A percentile compares a stretch with the other conserved stretches of the same genome.
These are phyloP conservation scores for Pilaira anomala DNA, from an alignment of 192 early-diverging fungal genomes.

Conservation along the genomic window DNA sequence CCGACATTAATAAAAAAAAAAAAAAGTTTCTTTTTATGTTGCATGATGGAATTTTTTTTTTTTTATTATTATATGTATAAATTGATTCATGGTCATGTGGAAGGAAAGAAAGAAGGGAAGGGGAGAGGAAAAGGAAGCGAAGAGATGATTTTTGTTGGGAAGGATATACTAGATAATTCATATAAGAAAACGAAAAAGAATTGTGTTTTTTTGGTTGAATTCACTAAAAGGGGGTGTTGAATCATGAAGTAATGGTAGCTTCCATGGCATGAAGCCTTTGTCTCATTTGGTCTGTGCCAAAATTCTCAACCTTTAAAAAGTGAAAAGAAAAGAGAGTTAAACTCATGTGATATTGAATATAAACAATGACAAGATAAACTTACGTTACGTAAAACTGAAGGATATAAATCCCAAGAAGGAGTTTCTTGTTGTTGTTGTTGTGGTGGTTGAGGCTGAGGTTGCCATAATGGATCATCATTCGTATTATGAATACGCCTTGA, in stretches of 20 bases:
- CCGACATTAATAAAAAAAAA: too few species aligned
- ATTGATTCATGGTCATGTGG: not conserved
- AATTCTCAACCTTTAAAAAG: conserved; percentile 25
- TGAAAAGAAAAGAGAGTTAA: not conserved
- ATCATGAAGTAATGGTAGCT: conserved; percentile 6
- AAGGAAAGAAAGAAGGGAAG: not conserved
- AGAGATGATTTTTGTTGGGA: too few species aligned
- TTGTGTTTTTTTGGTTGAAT: too few species aligned
- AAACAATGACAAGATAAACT: not conserved
- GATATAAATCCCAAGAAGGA: conserved; percentile 28
- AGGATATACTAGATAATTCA: too few species aligned
- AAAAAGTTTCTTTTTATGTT: too few species aligned
- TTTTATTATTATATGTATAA: not conserved
- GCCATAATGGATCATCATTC: conserved; percentile 8
- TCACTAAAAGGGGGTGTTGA: too few species aligned
- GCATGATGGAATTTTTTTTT: too few species aligned
- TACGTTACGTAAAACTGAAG: conserved; percentile 27
- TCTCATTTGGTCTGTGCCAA: conserved; percentile 33
- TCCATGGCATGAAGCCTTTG: conserved; percentile 33
- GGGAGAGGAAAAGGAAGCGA: not conserved
- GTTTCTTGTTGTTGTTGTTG: conserved; percentile 1
- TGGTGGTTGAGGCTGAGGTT: conserved; percentile 6
- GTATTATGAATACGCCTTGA: not conserved
- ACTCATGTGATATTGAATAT: too few species aligned
- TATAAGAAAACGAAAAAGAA: too few species aligned